Evolutionary conservation across 225 moss, liverwort and hornwort species (phyloP).

Genomic region (Takakia lepidozioides): DNA sequence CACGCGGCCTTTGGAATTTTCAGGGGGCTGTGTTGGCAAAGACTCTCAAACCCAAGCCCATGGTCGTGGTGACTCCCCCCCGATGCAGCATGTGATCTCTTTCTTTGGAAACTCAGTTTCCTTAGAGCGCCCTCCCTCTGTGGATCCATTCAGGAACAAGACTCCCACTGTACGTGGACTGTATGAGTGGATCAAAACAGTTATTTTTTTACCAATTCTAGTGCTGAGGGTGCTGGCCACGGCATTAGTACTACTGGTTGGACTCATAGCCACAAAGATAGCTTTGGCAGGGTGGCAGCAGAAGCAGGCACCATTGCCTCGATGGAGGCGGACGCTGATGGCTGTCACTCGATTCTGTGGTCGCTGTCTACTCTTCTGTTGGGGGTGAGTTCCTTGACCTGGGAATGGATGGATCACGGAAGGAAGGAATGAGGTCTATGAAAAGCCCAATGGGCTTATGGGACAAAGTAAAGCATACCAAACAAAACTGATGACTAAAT

Average conservation of each 20-base stretch:
- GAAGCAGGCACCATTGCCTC: slow-evolving; percentile 36
- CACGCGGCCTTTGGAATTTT: too few species aligned
- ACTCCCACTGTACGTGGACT: slow-evolving; percentile 48
- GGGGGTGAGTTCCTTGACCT: slow-evolving; percentile 59
- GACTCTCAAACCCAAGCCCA: slow-evolving; percentile 1
- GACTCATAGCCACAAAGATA: slow-evolving; percentile 42
- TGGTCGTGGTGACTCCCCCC: not conserved
- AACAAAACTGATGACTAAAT: too few species aligned
- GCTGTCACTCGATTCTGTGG: slow-evolving; percentile 62
- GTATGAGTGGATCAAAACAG: slow-evolving; percentile 54
- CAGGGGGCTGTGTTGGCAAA: too few species aligned
- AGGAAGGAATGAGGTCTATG: too few species aligned
- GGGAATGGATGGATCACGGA: too few species aligned
- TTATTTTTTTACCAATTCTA: slow-evolving; percentile 55
- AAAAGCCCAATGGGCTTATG: too few species aligned
- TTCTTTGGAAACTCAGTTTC: slow-evolving; percentile 35
- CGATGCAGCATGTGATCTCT: slow-evolving; percentile 42
- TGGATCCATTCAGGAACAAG: slow-evolving; percentile 74
- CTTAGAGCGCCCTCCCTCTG: slow-evolving; percentile 36
- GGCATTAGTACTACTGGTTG: slow-evolving; percentile 47
- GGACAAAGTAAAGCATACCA: too few species aligned
- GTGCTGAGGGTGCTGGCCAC: slow-evolving; percentile 48
- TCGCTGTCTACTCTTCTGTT: slow-evolving; percentile 68
- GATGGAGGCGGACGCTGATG: slow-evolving; percentile 70
- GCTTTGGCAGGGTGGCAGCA: slow-evolving; percentile 54